phyloP scores from a whole-genome alignment of 2,329 filamentous ascomycete species.

The Ilyonectria mors-panacis region DNA sequence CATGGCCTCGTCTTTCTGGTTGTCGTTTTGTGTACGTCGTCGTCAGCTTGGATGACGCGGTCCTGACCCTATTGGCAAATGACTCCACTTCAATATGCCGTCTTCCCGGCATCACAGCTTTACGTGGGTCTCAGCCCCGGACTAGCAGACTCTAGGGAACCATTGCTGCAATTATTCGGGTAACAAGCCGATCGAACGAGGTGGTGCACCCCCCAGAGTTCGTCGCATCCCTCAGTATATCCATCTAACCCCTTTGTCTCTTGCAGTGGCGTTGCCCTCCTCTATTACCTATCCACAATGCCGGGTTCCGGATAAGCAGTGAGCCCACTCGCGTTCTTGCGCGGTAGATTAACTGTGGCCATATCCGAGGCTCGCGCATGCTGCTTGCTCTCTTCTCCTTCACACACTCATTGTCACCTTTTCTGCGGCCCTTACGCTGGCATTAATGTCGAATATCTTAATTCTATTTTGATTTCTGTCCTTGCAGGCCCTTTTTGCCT shows the following conservation, averaged over 20 bases:
- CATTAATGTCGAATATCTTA: neutral
- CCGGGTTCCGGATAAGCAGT: slow-evolving; percentile 5
- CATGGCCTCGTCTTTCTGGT: neutral
- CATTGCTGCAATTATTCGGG: neutral
- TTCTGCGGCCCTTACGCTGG: neutral
- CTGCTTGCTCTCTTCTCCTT: neutral
- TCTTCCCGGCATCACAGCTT: slow-evolving; percentile 12
- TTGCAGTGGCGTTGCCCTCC: neutral
- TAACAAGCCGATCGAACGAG: neutral
- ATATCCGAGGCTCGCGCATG: neutral
- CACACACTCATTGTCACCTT: neutral
- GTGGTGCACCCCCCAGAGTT: neutral
- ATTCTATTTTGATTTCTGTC: neutral
- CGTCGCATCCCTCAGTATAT: neutral
- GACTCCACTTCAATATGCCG: slow-evolving; percentile 26
- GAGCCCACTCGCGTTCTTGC: neutral
- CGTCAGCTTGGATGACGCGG: slow-evolving; percentile 31
- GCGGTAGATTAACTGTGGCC: neutral
- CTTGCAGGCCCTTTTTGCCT: neutral
- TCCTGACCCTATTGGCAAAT: slow-evolving; percentile 12
- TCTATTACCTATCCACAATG: neutral
- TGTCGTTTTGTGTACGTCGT: slow-evolving; percentile 8
- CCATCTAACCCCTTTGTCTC: neutral
- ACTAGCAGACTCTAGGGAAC: neutral
- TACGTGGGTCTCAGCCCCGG: slow-evolving; percentile 11